Percentiles rank a stretch among this genome's conserved stretches.
Evolutionary conservation across 2,329 filamentous ascomycete species (phyloP).

Genomic region (Xylaria polymorpha): DNA sequence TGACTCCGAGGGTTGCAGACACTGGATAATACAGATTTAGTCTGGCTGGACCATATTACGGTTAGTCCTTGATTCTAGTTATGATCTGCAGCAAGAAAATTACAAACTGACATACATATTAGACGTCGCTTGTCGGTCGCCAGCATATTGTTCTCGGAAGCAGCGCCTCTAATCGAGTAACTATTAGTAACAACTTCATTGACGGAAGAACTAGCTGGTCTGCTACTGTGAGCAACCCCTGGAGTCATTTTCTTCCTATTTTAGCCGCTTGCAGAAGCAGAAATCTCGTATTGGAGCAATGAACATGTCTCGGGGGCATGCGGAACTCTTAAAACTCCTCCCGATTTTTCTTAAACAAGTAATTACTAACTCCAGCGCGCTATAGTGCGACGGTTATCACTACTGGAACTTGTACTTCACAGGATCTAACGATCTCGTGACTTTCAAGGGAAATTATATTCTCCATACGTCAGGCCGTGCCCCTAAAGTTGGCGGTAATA

Average conservation of each 20-base stretch:
- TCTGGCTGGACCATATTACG: conserved; percentile 46
- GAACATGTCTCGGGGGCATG: no score
- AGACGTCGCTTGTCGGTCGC: conserved; percentile 56
- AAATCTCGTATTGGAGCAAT: no score
- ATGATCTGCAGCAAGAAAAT: neutral
- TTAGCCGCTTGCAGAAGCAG: no score
- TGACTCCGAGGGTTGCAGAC: conserved; percentile 45
- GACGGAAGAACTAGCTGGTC: conserved; percentile 57
- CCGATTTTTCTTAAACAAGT: no score
- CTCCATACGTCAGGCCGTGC: conserved; percentile 58
- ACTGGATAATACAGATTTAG: conserved; percentile 57
- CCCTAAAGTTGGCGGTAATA: conserved; percentile 56
- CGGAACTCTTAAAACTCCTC: no score
- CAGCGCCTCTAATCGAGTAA: conserved; percentile 52
- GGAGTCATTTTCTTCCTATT: no score
- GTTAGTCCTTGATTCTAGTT: conserved; percentile 21
- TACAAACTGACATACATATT: conserved; percentile 7
- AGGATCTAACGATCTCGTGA: conserved; percentile 55
- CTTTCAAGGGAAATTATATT: conserved; percentile 58
- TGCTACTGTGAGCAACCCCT: conserved; percentile 41
- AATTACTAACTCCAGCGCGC: no score
- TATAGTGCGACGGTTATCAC: conserved; percentile 56
- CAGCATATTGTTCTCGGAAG: conserved; percentile 56
- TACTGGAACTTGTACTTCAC: conserved; percentile 60
- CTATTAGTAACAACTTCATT: conserved; percentile 60